These are phyloP conservation scores for Penicillium sp. DNA, from an alignment of 2,329 filamentous ascomycete species.

Conservation along the genomic window DNA sequence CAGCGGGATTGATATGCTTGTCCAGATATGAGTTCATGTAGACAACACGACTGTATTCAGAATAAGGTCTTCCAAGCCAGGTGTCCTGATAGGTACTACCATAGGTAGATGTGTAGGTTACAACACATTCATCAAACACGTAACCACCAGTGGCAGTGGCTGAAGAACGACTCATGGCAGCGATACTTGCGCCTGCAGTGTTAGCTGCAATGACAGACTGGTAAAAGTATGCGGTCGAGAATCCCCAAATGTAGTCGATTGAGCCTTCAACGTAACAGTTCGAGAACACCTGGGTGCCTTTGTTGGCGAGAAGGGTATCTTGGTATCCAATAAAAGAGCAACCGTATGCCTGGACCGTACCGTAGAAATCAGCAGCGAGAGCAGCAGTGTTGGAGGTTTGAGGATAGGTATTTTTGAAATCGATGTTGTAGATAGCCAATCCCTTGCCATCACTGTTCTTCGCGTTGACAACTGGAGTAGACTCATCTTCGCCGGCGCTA, in stretches of 20 bases:
- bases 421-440: conserved; percentile 32
- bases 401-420: conserved; percentile 33
- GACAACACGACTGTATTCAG: conserved; percentile 31
- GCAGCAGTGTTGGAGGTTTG: conserved; percentile 37
- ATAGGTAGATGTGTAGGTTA: conserved; percentile 7
- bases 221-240: conserved; percentile 37
- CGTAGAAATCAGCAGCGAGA: conserved; percentile 33
- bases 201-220: conserved; percentile 39
- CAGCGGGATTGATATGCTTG: conserved; percentile 33
- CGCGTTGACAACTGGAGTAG: conserved; percentile 47
- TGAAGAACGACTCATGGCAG: conserved; percentile 14
- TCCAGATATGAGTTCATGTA: conserved; percentile 40
- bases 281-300: conserved; percentile 29
- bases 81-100: conserved; percentile 20
- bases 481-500: conserved; percentile 42
- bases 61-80: conserved; percentile 26
- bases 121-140: conserved; percentile 10
- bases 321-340: conserved; percentile 33
- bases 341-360: conserved; percentile 35
- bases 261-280: conserved; percentile 32
- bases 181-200: conserved; percentile 11
- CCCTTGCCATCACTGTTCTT: conserved; percentile 40
- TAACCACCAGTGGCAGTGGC: conserved; percentile 7
- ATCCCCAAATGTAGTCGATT: conserved; percentile 20
- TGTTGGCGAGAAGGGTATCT: conserved; percentile 31